phyloP scores from a whole-genome alignment of 2,329 filamentous ascomycete genomes.

The Coleophoma crateriformis region DNA sequence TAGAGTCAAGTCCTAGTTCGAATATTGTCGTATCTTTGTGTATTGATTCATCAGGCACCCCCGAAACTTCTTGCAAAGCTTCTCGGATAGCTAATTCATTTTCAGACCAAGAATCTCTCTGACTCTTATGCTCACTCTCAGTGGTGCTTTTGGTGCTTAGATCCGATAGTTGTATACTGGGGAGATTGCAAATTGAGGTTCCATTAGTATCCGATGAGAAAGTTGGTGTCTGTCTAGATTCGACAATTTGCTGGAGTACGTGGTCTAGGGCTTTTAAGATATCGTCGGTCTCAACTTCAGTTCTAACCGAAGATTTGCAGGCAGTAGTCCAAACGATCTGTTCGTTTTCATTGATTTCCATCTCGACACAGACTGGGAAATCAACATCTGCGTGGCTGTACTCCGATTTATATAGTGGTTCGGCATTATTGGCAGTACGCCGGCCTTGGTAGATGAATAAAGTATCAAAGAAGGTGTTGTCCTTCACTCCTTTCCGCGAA shows the following conservation, averaged over 20 bases:
- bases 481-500: constrained; percentile 4
- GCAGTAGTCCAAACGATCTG: constrained; percentile 66
- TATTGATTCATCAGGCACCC: constrained; percentile 52
- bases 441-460: constrained; percentile 62
- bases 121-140: neutral
- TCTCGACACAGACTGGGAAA: constrained; percentile 77
- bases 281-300: constrained; percentile 34
- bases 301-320: constrained; percentile 53
- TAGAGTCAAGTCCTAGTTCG: constrained; percentile 84
- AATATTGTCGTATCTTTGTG: constrained; percentile 62
- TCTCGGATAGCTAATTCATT: constrained; percentile 33
- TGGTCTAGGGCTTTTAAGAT: constrained; percentile 56
- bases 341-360: constrained; percentile 53
- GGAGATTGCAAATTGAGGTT: constrained; percentile 62
- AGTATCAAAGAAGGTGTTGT: constrained; percentile 52
- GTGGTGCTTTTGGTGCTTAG: constrained; percentile 24
- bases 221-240: constrained; percentile 39
- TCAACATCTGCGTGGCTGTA: constrained; percentile 63
- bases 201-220: constrained; percentile 45
- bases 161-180: constrained; percentile 15
- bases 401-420: constrained; percentile 19
- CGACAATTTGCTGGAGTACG: constrained; percentile 51
- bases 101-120: constrained; percentile 27
- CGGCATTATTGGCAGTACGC: constrained; percentile 12
- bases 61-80: constrained; percentile 53